phyloP scores from a whole-genome alignment of 176 grass and related monocot species.

The Alopecurus myosuroides region DNA sequence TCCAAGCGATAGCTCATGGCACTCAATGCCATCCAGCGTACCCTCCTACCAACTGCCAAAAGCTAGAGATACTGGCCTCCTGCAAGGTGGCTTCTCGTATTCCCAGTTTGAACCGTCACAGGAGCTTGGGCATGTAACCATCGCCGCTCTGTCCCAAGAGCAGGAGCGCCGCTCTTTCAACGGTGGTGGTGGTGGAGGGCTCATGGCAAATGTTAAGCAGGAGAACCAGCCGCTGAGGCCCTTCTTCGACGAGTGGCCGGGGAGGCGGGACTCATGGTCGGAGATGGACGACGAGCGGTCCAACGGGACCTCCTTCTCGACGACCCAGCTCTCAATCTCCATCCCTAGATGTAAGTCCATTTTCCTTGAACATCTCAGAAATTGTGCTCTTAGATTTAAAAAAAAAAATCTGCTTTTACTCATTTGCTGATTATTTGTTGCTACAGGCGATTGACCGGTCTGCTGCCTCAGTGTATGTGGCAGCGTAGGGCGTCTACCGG shows the following conservation, averaged over 20 bases:
- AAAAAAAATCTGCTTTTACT: neutral
- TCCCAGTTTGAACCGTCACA: constrained; percentile 50
- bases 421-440: neutral
- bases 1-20: constrained; percentile 51
- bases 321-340: constrained; percentile 93
- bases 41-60: constrained; percentile 50
- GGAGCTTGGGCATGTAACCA: constrained; percentile 77
- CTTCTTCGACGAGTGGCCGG: constrained; percentile 97
- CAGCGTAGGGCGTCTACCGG: neutral
- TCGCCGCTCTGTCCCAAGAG: constrained; percentile 63
- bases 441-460: constrained; percentile 40
- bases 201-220: constrained; percentile 52
- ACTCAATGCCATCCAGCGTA: constrained; percentile 34
- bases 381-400: too few relatives aligned
- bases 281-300: constrained; percentile 75
- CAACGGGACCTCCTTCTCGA: constrained; percentile 77
- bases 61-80: constrained; percentile 34
- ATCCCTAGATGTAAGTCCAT: constrained; percentile 59
- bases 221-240: constrained; percentile 87
- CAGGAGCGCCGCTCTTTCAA: constrained; percentile 50
- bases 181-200: constrained; percentile 25
- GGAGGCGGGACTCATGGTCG: constrained; percentile 71
- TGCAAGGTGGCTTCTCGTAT: constrained; percentile 46
- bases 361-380: neutral
- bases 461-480: neutral